Conservation (phyloP, 164 flowering plant species). For the Piper betle region DNA sequence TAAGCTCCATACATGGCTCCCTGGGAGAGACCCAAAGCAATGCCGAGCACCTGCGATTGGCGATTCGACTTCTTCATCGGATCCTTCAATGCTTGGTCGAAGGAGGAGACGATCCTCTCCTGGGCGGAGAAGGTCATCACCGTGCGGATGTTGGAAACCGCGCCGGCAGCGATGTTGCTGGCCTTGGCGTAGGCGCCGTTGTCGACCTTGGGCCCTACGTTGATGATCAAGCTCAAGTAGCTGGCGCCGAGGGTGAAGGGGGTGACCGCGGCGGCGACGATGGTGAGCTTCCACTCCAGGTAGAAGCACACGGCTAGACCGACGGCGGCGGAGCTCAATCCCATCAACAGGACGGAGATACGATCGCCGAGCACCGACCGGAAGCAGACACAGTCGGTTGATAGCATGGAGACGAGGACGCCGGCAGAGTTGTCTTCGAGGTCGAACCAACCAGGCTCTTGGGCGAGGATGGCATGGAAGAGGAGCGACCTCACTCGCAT, state of each 20-base stretch:
- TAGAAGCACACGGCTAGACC: conserved; percentile 34
- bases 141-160: conserved; percentile 56
- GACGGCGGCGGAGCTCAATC: conserved; percentile 49
- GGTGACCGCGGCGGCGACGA: conserved; percentile 45
- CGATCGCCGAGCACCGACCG: conserved; percentile 58
- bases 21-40: conserved; percentile 54
- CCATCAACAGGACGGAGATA: conserved; percentile 53
- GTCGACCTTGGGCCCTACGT: conserved; percentile 51
- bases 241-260: conserved; percentile 76
- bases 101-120: conserved; percentile 36
- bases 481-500: conserved; percentile 37
- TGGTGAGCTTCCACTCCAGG: conserved; percentile 37
- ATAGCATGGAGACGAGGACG: conserved; percentile 47
- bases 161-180: conserved; percentile 60
- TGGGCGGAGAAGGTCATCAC: conserved; percentile 63
- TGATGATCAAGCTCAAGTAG: conserved; percentile 54
- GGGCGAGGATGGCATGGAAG: conserved; percentile 47
- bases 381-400: conserved; percentile 39
- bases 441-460: conserved; percentile 82
- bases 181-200: conserved; percentile 51
- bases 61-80: conserved; percentile 36
- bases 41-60: conserved; percentile 47
- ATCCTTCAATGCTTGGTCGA: conserved; percentile 41
- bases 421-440: conserved; percentile 52
- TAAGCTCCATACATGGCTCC: conserved; percentile 79